These are phyloP conservation scores for Sesbania bispinosa DNA, from an alignment of 306 rosid genomes.

Conservation along the genomic window DNA sequence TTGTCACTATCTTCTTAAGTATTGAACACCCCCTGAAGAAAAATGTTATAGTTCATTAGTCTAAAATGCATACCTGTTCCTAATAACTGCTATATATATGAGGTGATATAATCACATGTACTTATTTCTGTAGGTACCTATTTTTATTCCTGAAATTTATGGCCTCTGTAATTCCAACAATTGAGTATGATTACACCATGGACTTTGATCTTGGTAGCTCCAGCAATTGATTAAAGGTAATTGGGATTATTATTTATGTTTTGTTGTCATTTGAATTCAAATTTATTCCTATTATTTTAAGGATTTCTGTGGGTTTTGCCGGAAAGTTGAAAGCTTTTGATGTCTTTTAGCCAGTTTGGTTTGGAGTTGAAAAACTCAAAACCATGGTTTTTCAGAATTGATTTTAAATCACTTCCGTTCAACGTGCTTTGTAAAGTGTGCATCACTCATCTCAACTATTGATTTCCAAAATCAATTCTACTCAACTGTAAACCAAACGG, in stretches of 20 bases:
- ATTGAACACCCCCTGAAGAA: background rate
- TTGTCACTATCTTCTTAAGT: background rate
- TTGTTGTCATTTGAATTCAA: background rate
- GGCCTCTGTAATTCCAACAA: slow-evolving; percentile 97
- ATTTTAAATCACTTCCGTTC: no score
- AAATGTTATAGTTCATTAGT: no score
- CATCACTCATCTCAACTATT: no score
- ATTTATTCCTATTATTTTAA: background rate
- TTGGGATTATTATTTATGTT: background rate
- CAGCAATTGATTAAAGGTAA: slow-evolving; percentile 60
- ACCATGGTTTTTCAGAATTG: no score
- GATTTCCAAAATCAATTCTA: no score
- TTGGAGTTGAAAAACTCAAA: no score
- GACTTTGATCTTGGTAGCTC: slow-evolving; percentile 97
- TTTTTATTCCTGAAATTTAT: slow-evolving; percentile 92
- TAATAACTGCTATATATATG: background rate
- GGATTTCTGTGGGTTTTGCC: no score
- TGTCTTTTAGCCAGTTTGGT: no score
- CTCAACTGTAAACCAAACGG: no score
- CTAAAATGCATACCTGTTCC: no score
- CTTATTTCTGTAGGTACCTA: slow-evolving; percentile 61
- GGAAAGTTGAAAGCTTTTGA: no score
- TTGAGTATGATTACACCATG: slow-evolving; percentile 95
- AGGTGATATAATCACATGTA: background rate
- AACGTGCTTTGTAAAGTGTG: no score